Evolutionary conservation across 441 rosid species (phyloP).

Genomic region (Adansonia rubrostipa): DNA sequence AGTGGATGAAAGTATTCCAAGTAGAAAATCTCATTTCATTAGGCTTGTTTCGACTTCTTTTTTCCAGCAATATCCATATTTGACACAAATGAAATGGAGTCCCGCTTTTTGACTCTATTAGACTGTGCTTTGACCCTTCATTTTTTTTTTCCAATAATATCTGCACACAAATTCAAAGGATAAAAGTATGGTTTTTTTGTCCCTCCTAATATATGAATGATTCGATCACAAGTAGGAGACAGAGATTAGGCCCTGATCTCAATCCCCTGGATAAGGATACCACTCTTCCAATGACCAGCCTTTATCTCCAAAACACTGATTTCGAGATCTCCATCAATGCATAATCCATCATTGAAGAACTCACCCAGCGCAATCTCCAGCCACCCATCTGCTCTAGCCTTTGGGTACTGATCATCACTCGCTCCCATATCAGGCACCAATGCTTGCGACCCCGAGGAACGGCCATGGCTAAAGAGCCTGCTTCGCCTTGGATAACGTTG

Average conservation of each 20-base stretch:
- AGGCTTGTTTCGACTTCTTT: too few species aligned
- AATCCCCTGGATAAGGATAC: slow-evolving; percentile 51
- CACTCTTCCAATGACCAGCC: slow-evolving; percentile 41
- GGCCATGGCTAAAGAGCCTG: background rate
- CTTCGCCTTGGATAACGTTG: background rate
- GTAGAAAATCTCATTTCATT: too few species aligned
- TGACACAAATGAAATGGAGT: too few species aligned
- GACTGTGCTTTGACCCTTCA: too few species aligned
- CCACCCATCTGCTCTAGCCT: slow-evolving; percentile 52
- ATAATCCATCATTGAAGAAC: slow-evolving; percentile 33
- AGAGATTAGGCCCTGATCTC: slow-evolving; percentile 43
- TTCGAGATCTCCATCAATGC: slow-evolving; percentile 37
- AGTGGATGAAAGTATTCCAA: too few species aligned
- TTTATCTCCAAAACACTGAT: slow-evolving; percentile 43
- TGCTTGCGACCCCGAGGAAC: background rate
- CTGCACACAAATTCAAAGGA: too few species aligned
- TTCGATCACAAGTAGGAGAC: background rate
- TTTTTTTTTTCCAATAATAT: too few species aligned
- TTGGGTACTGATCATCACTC: slow-evolving; percentile 7
- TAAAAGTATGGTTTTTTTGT: too few species aligned
- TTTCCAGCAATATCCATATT: too few species aligned
- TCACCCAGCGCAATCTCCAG: slow-evolving; percentile 53
- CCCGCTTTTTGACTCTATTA: too few species aligned
- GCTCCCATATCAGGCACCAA: background rate
- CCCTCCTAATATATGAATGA: too few species aligned